Base-by-base conservation (phyloP, 495 filamentous ascomycete species). In the Penicillium bovifimosum region DNA sequence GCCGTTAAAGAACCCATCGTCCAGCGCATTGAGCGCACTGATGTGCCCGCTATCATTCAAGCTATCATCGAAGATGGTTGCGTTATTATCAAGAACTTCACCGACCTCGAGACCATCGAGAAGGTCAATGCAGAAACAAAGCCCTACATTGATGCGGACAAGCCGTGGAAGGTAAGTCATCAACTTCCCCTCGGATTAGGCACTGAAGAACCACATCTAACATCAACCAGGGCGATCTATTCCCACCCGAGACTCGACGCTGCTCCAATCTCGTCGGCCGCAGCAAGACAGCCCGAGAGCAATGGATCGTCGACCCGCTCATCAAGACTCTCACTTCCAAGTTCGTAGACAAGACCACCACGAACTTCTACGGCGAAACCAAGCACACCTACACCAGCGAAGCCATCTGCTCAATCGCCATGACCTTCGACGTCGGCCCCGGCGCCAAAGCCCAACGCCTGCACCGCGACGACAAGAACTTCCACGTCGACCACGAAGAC, bases 401-500 rank as follows among this genome's bases (percentile, higher is more conserved):
- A 24, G 65, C 66, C 14, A 38, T 67, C 3, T 45, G 65, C 6
- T 56, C 58, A 3, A 59, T 62, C 4, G 52, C 66, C 1, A 55
- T 63, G 29, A 54, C 64, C 1, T 59, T 69, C 27, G 58, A 61
- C 31, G 52, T 59, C 11, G 59, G 56, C 14, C 55, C 66, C 3
- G 38, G 52, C 13, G 43, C 58, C 17, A 42, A 47, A 34, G 61
- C 54, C 1, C 66, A 69, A 32, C 44, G 45, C 13, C 53, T 69
- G 13, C 64, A 69, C 38, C 56, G 66, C 3, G 64, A 67, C 47
- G 66, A 69, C 40, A 67, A 64, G 47, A 59, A 58, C 27, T 61
- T 62, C 10, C 66, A 69, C 38, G 59, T 59, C 27, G 47, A 62
- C 7, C 66, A 69, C 32, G 4, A 14, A 3, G 45, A 61, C 24